Base-by-base conservation (phyloP, 139 green algal genomes). In the Pleodorina starrii region DNA sequence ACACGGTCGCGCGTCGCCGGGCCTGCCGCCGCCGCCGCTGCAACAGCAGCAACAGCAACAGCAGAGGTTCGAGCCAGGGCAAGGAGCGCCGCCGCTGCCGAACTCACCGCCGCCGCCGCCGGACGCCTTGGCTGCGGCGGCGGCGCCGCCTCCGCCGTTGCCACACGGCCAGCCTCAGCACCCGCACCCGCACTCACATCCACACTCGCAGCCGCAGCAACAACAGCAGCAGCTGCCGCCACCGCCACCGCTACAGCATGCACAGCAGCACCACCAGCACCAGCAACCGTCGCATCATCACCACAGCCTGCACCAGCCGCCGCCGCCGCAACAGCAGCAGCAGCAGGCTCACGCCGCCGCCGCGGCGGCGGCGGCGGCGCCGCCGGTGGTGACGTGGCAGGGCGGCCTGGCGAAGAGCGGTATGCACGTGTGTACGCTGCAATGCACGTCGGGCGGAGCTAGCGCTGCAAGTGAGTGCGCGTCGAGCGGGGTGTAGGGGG, bases 401-500 rank as follows among this genome's bases (percentile, higher is more conserved):
- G 87, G 87, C 50, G 63, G 17, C 25, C 54, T 91, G 69, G 87
- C 87, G 29, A 91, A 91, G 78, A 88, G 78, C 57, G 87, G 87
- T 38, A 38, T 29, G 0, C 66, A 57, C 36, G 17, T 83, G 54
- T 91, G 87, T 42, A 57, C 59, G 38, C 50, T 91, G n/a, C 35
- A 40, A 7, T 91, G 87, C 74, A 60, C 0, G 0, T 14, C 29
- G 11, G 85, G 72, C 19, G 85, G 75, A 2, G 72, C 54, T 5
- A 85, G 35, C 7, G 71, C 73, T 0, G n/a, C 72, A 29, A n/a
- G 85, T 82, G 71, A 38, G 71, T 73, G n/a, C n/a, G n/a, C n/a
- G n/a, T n/a, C n/a, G n/a, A n/a, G n/a, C n/a, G n/a, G n/a, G n/a
- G n/a, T n/a, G n/a, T n/a, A n/a, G n/a, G n/a, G n/a, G n/a, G n/a